Base-by-base conservation (phyloP, 2,329 filamentous ascomycete species). In the Calycina herbarum region DNA sequence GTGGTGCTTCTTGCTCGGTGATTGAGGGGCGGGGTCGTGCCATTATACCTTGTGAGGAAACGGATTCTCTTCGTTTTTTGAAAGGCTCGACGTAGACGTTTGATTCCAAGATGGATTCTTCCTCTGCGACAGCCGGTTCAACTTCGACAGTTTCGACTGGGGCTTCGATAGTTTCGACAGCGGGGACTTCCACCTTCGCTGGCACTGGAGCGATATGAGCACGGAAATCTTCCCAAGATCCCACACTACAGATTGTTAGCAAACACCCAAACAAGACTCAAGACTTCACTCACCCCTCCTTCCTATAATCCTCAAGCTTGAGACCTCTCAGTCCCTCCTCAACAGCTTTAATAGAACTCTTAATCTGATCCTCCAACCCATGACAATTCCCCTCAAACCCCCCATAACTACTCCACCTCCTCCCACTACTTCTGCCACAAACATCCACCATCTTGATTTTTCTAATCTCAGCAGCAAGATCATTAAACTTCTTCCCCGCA, bases 391-490 rank as follows among this genome's bases (percentile, higher is more conserved):
- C n/a, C 11, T 56, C 54, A 38, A 59, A 59, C 1, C 59, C 57
- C 7, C 67, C 64, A 66, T 64, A 62, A 8, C 62, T 68, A 64
- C 63, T 69, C 68, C 64, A 71, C 62, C 60, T 65, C 31, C 66
- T 56, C 17, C 63, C 67, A 38, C 66, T 69, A 6, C 60, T 68
- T n/a, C 66, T 71, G 24, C 65, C 69, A 38, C 68, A 69, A 20
- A 71, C 69, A 64, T 73, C 68, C 54, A 72, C 31, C 29, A 73
- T 61, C 48, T 62, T 68, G 48, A 72, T 72, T n/a, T 67, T 62
- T 48, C 68, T 62, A 42, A 71, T 71, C 11, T 62, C 51, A 0
- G 65, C 57, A 5, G 68, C 68, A 13, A 73, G 62, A 7, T 66
- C 61, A 3, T 65, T 70, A 38, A 69, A 71, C 56, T 64, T 72